Evolutionary conservation across 2,329 filamentous ascomycete species (phyloP).

Genomic region (Beauveria rudraprayagi): DNA sequence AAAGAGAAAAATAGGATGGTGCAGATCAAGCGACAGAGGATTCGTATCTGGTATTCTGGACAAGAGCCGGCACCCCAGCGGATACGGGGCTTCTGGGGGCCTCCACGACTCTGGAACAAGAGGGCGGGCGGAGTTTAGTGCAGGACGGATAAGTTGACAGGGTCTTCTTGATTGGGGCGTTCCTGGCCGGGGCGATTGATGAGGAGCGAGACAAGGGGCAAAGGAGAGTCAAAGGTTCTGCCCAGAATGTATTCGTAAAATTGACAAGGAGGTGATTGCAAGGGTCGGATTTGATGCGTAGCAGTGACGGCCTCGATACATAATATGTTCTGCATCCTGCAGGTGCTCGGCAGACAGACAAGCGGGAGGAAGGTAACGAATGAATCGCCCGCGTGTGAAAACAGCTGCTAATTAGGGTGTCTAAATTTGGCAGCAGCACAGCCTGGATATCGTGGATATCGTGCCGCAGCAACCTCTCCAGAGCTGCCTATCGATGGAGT

Average conservation of each 20-base stretch:
- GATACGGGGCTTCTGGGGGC: neutral
- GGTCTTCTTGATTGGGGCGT: neutral
- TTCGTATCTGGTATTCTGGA: conserved; percentile 3
- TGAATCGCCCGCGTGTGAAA: no score
- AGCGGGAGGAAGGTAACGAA: no score
- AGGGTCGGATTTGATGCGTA: neutral
- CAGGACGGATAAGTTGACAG: neutral
- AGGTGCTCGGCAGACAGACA: neutral
- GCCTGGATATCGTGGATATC: neutral
- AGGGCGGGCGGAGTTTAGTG: conserved; percentile 5
- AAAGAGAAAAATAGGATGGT: neutral
- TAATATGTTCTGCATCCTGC: neutral
- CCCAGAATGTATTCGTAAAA: neutral
- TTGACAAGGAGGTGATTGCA: neutral
- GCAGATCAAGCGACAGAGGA: neutral
- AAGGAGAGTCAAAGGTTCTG: neutral
- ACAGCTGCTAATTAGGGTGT: neutral
- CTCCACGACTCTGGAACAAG: conserved; percentile 10
- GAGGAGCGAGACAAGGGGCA: conserved; percentile 3
- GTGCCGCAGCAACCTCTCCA: neutral
- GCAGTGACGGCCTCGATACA: neutral
- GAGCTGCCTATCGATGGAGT: neutral
- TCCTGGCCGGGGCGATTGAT: neutral
- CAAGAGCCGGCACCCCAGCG: neutral
- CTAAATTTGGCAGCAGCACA: conserved; percentile 7